A percentile compares a stretch with the other conserved stretches of the same genome.
Conservation (phyloP, 352 stramenopile genomes). For the Pythium utonaiense region DNA sequence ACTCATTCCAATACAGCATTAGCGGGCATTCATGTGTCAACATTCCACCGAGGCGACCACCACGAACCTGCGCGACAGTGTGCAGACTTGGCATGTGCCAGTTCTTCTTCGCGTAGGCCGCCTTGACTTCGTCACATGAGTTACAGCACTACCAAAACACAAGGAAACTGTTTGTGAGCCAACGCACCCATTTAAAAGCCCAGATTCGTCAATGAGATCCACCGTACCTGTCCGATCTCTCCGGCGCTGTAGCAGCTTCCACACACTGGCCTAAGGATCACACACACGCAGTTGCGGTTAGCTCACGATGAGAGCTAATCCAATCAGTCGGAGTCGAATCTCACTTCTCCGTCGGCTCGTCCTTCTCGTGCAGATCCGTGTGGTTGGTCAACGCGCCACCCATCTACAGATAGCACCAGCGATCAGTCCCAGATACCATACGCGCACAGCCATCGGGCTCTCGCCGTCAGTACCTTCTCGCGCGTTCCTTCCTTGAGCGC, state of each 20-base stretch:
- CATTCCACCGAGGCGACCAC: not conserved
- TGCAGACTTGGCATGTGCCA: constrained; percentile 83
- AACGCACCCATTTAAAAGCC: too few species aligned
- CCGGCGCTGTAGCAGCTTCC: constrained; percentile 79
- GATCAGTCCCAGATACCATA: not conserved
- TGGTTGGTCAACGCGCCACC: constrained; percentile 68
- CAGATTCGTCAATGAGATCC: not conserved
- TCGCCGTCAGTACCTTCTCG: constrained; percentile 39
- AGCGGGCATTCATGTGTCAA: not conserved
- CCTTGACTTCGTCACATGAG: constrained; percentile 38
- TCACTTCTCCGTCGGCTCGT: constrained; percentile 36
- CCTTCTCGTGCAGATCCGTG: constrained; percentile 51
- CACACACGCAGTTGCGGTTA: not conserved
- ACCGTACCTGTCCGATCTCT: constrained; percentile 40
- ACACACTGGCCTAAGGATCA: constrained; percentile 39
- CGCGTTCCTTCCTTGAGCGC: constrained; percentile 44
- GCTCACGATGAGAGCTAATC: not conserved
- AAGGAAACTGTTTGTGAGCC: not conserved
- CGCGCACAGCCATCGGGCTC: too few species aligned
- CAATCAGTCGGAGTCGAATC: not conserved
- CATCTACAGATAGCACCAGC: constrained; percentile 31
- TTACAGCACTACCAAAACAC: constrained; percentile 19
- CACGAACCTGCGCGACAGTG: constrained; percentile 50
- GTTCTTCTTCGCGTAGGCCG: constrained; percentile 56
- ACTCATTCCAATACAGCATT: not conserved